Evolutionary conservation across 169 alveolate genomes (phyloP), one percentile per base, ranked within the genome.

Genomic region (Toxoplasma gondii): DNA sequence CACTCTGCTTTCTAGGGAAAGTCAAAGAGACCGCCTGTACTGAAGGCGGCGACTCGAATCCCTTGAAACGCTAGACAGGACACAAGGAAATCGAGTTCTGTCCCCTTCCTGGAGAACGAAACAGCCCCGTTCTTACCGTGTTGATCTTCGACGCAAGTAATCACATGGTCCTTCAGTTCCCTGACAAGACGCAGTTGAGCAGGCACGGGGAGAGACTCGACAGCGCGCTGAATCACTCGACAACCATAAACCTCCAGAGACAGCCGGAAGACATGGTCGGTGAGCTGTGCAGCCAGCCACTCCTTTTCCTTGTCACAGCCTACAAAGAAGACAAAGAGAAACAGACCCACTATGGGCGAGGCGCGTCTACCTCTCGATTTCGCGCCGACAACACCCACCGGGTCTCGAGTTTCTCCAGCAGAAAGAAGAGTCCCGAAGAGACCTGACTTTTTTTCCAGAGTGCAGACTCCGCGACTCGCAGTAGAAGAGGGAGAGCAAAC

Each of bases 141-240:
- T 93, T 96, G 97, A 92, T 96, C 97, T n/a, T 95, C 97, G n/a
- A 96, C 93, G 95, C 97, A 96, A 54, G 94, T 91, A 58, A 96
- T 39, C 64, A 96, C 97, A 58, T 91, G 96, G 53, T 95, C 95
- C 64, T 96, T 93, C 81, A 96, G 91, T 86, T 94, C 96, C 22
- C 90, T 94, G 12, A 95, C 95, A 58, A 96, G 74, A 39, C 80
- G 49, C 64, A 80, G 91, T 54, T 45, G 94, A 43, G 58, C 58
- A 44, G 70, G 84, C 54, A 36, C 22, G 17, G 90, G 45, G 27
- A 92, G 88, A n/a, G 31, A 93, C 93, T 94, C 95, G 31, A 94
- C 92, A 34, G 94, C 96, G 67, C 92, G 92, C 88, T 94, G 96
- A 53, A 94, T 92, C 54, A 94, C 95, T 19, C 96, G 93, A 87